Evolutionary conservation across 208 protist genomes (phyloP), one percentile per base, ranked within the genome.

Genomic region (Naegleria gruberi): DNA sequence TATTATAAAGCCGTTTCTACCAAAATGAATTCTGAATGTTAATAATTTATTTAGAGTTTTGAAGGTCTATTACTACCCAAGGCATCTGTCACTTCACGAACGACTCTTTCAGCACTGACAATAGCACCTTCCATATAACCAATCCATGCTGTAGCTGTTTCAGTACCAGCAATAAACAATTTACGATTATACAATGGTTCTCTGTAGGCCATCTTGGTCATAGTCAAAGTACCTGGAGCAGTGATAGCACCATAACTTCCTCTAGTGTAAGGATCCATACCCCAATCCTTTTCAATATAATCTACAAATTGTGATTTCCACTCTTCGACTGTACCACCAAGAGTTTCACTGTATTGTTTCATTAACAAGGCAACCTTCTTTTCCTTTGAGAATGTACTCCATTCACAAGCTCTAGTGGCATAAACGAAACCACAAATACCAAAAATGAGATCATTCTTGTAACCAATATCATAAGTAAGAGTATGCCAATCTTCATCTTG

Each of bases 91-190:
- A 89, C n/a, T 74, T 90, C 89, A 17, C 40, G 37, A 7, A 51
- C 89, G 15, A 44, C 89, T 65, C 89, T 85, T 2, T 46, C 19
- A 43, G 46, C 89, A 41, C 34, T 26, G 8, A 89, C 89, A 41
- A 91, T 40, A 6, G 90, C 90, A 26, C 90, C 90, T n/a, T 91
- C 87, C 87, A 91, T 91, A 34, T 90, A 91, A 55, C 89, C 90
- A 40, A 91, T 57, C 88, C 45, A 90, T 30, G 23, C 43, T 26
- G 6, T 65, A 17, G 90, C 88, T 19, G 88, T 90, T n/a, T 91
- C 90, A 26, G 90, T 85, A n/a, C 88, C 90, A 26, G 74, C 57
- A 43, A 88, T 65, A 43, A 65, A 34, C 1, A 89, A 17, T 44
- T 42, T 40, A 30, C 85, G 43, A 89, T 34, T 45, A 65, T 65